phyloP scores from a whole-genome alignment of 164 flowering plant species.

The Chimonanthus praecox region DNA sequence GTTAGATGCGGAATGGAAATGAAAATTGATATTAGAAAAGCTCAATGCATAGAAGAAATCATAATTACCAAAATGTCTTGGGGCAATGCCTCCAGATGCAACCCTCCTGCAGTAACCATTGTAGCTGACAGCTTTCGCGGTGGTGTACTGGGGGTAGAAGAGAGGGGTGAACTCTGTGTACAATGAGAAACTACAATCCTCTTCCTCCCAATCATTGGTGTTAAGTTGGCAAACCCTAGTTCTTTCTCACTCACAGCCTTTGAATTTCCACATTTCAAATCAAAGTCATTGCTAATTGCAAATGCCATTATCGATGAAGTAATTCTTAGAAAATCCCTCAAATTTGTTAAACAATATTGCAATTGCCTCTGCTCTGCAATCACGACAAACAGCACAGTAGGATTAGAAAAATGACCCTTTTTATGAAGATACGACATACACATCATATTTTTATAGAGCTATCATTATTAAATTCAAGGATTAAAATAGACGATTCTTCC shows the following conservation, averaged over 20 bases:
- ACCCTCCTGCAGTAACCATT: slow-evolving; percentile 9
- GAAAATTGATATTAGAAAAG: too few relatives aligned
- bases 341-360: too few relatives aligned
- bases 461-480: too few relatives aligned
- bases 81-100: slow-evolving; percentile 50
- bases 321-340: neutral
- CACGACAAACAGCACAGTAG: too few relatives aligned
- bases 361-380: too few relatives aligned
- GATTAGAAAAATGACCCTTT: too few relatives aligned
- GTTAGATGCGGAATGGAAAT: neutral
- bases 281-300: neutral
- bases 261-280: neutral
- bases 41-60: neutral
- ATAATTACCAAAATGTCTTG: slow-evolving; percentile 57
- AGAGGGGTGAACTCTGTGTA: slow-evolving; percentile 6
- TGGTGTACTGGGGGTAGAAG: slow-evolving; percentile 19
- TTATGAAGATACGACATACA: too few relatives aligned
- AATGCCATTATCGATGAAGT: neutral
- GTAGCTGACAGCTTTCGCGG: slow-evolving; percentile 21
- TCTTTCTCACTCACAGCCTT: neutral
- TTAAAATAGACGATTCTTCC: too few relatives aligned
- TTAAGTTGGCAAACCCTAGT: slow-evolving; percentile 7
- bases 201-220: slow-evolving; percentile 32
- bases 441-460: too few relatives aligned
- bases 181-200: slow-evolving; percentile 23